Conservation (phyloP, 345 rosid species). For the Toxicodendron radicans region DNA sequence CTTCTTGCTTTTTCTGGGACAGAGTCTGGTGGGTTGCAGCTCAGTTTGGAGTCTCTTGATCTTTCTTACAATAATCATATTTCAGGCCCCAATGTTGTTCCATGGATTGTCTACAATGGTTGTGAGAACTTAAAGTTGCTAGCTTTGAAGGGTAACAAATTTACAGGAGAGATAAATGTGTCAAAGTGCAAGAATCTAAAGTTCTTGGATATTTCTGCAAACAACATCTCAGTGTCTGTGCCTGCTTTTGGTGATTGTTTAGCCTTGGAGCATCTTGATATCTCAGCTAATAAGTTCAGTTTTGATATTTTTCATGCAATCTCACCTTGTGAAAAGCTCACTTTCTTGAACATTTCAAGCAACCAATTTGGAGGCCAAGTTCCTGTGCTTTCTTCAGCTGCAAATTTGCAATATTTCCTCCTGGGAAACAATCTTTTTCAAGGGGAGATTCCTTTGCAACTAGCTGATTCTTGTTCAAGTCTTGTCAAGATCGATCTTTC, state of each 20-base stretch:
- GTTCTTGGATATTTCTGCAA: conserved; percentile 68
- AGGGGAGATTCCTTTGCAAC: conserved; percentile 70
- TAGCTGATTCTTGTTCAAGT: conserved; percentile 61
- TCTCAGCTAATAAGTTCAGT: conserved; percentile 59
- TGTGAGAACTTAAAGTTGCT: conserved; percentile 55
- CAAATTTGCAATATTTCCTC: conserved; percentile 49
- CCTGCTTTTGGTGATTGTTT: conserved; percentile 70
- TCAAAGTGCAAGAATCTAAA: conserved; percentile 56
- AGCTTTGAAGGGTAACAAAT: conserved; percentile 62
- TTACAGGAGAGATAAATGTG: conserved; percentile 63
- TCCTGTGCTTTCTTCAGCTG: conserved; percentile 52
- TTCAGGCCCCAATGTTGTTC: conserved; percentile 46
- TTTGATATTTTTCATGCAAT: conserved; percentile 65
- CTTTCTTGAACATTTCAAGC: conserved; percentile 60
- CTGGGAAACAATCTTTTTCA: conserved; percentile 52
- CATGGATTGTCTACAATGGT: conserved; percentile 57
- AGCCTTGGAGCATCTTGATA: conserved; percentile 66
- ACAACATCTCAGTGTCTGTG: conserved; percentile 57
- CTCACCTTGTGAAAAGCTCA: conserved; percentile 53
- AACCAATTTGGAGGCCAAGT: conserved; percentile 65
- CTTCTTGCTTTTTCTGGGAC: conserved; percentile 40
- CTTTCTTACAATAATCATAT: conserved; percentile 59
- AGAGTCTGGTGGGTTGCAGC: conserved; percentile 46
- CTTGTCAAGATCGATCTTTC: conserved; percentile 82
- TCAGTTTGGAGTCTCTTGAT: conserved; percentile 67